Evolutionary conservation across 208 protist genomes (phyloP).

Genomic region (Naegleria fowleri): DNA sequence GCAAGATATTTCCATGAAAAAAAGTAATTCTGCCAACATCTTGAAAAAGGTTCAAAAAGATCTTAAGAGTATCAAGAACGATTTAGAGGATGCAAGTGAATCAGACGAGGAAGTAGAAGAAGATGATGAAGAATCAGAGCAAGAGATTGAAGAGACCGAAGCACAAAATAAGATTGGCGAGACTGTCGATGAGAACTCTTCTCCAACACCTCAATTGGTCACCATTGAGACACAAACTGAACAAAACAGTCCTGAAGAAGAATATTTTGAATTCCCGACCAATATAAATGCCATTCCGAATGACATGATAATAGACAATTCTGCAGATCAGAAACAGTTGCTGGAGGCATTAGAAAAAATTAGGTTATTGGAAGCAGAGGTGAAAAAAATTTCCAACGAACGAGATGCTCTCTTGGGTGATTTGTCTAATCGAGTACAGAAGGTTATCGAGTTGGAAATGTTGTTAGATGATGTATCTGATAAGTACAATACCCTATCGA

Average conservation of each 20-base stretch:
- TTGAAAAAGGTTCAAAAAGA: background rate
- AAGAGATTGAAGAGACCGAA: background rate
- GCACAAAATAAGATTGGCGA: background rate
- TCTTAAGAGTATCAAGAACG: background rate
- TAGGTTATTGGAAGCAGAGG: background rate
- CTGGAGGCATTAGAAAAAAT: background rate
- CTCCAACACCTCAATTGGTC: too few species aligned
- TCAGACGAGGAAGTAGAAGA: background rate
- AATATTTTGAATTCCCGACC: too few species aligned
- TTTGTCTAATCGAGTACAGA: constrained; percentile 4
- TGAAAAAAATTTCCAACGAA: background rate
- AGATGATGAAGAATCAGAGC: background rate
- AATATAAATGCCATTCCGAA: too few species aligned
- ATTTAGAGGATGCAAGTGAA: background rate
- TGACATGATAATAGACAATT: too few species aligned
- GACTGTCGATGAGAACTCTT: too few species aligned
- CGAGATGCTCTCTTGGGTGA: background rate
- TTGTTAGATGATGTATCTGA: background rate
- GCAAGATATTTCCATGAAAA: background rate
- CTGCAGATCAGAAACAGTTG: background rate
- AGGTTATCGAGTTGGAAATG: constrained; percentile 30
- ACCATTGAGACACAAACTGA: too few species aligned
- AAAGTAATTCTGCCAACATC: background rate
- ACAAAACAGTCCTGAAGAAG: too few species aligned
- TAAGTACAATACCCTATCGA: background rate